Evolutionary conservation across 2,329 filamentous ascomycete species (phyloP), one percentile per base, ranked within the genome.

Genomic region (Cryphonectria japonica): DNA sequence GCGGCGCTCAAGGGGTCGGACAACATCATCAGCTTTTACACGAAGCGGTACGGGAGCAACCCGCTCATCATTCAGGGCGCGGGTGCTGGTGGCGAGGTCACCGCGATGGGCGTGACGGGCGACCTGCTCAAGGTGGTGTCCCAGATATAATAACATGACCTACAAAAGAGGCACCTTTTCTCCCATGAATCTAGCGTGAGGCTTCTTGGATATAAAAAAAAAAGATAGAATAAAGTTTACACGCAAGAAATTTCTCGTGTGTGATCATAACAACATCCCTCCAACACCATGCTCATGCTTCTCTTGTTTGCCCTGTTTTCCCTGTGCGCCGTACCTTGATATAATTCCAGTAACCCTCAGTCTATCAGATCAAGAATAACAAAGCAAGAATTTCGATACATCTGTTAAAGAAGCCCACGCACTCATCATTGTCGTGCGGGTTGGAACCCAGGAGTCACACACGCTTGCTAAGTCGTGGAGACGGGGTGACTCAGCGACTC

Each of bases 21-120:
- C 80, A 99, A 99, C 85, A 97, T 99, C 80, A 97, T 99, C 79
- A 97, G 92, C 85, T 98, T 99, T 86, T 97, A 98, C 83, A 99
- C 96, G 7, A 92, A 97, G 86, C 88, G 96, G 77, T 99, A 99
- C 79, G 94, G 94, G 71, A 88, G 86, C 79, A 97, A 95, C 82
- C 95, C 96, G 60, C 85, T 99, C 74, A 97, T 98, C 79, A 89
- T 99, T 74, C 95, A 98, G 84, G 96, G 96, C 72, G 94, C 94
- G 50, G 96, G 95, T 73, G 96, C 96, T 37, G 96, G 96, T 76
- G 95, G 93, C 74, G 95, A 98, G 61, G 94, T 98, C 68, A 99
- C 96, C 46, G 96, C 96, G 39, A 98, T 98, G 95, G 96, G 96
- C 72, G 95, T 99, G 63, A 94, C 94, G n/a, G 90, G 89, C 64